phyloP scores from a whole-genome alignment of 805 yeast genomes.

The Nakazawaea populi region DNA sequence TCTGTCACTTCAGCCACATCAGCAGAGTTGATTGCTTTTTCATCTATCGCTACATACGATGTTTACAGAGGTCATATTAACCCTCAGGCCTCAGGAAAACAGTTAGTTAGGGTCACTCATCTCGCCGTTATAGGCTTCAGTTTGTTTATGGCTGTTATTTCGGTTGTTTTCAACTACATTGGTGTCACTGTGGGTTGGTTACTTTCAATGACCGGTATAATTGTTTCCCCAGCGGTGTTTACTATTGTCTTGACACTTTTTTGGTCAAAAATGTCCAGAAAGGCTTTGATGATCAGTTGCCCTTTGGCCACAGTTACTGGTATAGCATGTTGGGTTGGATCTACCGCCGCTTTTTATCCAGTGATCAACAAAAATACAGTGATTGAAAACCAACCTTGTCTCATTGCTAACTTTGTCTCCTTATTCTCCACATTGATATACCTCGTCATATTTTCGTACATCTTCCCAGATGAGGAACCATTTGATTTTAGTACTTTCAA shows the following conservation, averaged over 20 bases:
- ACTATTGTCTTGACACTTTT: constrained; percentile 29
- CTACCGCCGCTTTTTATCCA: constrained; percentile 18
- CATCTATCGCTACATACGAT: constrained; percentile 34
- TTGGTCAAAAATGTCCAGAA: constrained; percentile 25
- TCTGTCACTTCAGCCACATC: constrained; percentile 37
- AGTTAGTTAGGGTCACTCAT: constrained; percentile 30
- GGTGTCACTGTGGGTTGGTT: constrained; percentile 38
- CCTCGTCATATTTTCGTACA: constrained; percentile 18
- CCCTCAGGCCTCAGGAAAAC: constrained; percentile 31
- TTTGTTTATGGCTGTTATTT: constrained; percentile 30
- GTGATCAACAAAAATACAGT: constrained; percentile 22
- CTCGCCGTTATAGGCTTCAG: constrained; percentile 34
- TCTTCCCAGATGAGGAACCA: constrained; percentile 25
- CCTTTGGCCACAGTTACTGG: constrained; percentile 49
- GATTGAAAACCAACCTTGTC: constrained; percentile 16
- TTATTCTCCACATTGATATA: constrained; percentile 18
- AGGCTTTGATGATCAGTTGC: constrained; percentile 29
- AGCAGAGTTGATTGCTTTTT: constrained; percentile 36
- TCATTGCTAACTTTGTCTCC: constrained; percentile 24
- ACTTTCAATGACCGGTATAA: constrained; percentile 32
- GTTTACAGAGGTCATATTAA: constrained; percentile 33
- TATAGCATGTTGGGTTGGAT: constrained; percentile 38
- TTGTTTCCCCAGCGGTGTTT: constrained; percentile 30
- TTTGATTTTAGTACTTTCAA: constrained; percentile 19
- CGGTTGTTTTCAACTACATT: constrained; percentile 33